phyloP scores from a whole-genome alignment of 495 filamentous ascomycete genomes.

The Mytilinidion resinicola region DNA sequence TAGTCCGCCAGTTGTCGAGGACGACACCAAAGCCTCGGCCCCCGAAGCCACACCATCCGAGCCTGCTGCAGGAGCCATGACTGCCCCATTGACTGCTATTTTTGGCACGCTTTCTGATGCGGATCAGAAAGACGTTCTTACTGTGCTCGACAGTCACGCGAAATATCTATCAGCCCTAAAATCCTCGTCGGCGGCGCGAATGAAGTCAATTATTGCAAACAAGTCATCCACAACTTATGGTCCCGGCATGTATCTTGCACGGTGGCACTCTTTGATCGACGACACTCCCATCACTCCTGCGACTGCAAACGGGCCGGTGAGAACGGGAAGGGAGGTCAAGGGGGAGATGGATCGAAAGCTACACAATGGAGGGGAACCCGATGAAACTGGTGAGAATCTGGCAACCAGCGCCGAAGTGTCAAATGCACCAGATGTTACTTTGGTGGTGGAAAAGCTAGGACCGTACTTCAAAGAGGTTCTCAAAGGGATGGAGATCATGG shows the following conservation, averaged over 20 bases:
- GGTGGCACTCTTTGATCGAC: conserved; percentile 60
- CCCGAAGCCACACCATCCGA: conserved; percentile 9
- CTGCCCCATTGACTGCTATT: conserved; percentile 40
- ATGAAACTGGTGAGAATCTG: no score
- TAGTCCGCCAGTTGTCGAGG: background rate
- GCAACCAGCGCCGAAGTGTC: background rate
- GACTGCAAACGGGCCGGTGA: conserved; percentile 36
- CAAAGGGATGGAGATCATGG: conserved; percentile 3
- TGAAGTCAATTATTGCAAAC: conserved; percentile 34
- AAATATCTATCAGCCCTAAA: conserved; percentile 47
- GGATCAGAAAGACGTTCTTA: conserved; percentile 34
- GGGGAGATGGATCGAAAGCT: conserved; percentile 41
- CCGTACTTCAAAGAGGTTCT: background rate
- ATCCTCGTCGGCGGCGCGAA: conserved; percentile 41
- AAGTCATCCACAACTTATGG: conserved; percentile 35
- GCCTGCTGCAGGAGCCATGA: conserved; percentile 41
- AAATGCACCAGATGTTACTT: background rate
- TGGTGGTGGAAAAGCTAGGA: background rate
- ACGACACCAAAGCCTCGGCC: background rate
- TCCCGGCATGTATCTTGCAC: conserved; percentile 56
- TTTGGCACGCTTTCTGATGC: conserved; percentile 40
- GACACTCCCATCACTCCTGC: conserved; percentile 52
- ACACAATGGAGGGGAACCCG: no score
- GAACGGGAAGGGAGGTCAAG: conserved; percentile 48
- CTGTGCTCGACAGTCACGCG: conserved; percentile 47